Base-by-base conservation (phyloP, 1,284 basidiomycete species). In the Rhodotorula sp. region DNA sequence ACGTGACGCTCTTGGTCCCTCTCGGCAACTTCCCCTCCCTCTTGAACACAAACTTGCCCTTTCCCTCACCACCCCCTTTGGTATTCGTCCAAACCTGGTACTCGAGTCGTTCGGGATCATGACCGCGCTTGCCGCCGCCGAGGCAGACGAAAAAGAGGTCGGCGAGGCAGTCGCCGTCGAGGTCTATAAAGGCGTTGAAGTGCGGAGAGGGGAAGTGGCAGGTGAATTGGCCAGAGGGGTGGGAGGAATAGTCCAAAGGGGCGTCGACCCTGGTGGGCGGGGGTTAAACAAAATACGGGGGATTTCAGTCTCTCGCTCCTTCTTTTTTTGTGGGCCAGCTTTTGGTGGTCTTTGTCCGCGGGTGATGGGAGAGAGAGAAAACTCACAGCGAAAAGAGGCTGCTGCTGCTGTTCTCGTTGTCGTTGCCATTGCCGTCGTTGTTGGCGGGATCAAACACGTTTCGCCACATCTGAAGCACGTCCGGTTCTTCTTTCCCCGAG, bases 91-190 rank as follows among this genome's bases (percentile, higher is more conserved):
- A 98, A 68, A 98, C 90, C 80, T 99, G 93, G 80, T 90, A 95
- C 4, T 85, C 87, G 21, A 77, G 64, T 26, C 70, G 52, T n/a
- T 59, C 62, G 2, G 47, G 68, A 12, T 49, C 66, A 8, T 21
- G 23, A 12, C n/a, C n/a, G 38, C 34, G 34, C 5, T 8, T 34
- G 34, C 74, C 73, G 56, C 82, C 80, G 23, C 88, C 85, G 70
- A 90, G 86, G 80, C 97, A 99, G 23, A 93, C 88, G 15, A 99
- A 85, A 79, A 99, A 95, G 6, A 99, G 82, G 78, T 99, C 95
- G 89, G 93, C 93, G 10, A 97, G 84, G 80, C 97, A 99, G 81
- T 99, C 95, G 19, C 95, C 95, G 76, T 99, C 89, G 61, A 99
- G 83, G 79, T 99, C 95, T 23, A 98, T 86, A n/a, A 93, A 90